Percentiles rank a stretch among this genome's conserved stretches.
Conservation (phyloP, 225 moss, liverwort and hornwort species). For the Ulota crispa region DNA sequence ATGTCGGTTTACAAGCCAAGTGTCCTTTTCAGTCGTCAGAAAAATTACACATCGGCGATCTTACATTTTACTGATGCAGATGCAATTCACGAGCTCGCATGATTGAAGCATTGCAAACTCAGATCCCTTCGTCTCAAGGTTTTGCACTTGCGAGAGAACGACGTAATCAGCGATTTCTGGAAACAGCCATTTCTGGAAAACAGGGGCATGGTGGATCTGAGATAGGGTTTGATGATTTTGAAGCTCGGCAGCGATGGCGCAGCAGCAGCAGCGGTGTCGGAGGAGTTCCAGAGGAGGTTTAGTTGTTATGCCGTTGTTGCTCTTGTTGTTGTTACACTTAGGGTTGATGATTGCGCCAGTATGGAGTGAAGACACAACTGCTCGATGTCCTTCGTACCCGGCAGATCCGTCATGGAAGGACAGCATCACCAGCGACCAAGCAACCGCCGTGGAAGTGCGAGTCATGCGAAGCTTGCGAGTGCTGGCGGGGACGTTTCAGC, state of each 20-base stretch:
- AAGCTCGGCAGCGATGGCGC: constrained; percentile 19
- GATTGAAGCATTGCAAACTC: too few species aligned
- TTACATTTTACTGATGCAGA: too few species aligned
- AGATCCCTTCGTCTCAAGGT: too few species aligned
- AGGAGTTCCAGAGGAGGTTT: background rate
- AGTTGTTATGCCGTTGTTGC: background rate
- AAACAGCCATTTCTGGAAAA: background rate
- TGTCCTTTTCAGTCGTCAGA: too few species aligned
- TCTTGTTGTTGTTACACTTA: constrained; percentile 6
- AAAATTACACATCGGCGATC: too few species aligned
- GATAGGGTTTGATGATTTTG: background rate
- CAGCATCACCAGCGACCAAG: background rate
- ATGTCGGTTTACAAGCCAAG: too few species aligned
- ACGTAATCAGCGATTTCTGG: too few species aligned
- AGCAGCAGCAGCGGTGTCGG: background rate
- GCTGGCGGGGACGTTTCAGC: constrained; percentile 37
- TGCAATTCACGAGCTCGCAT: too few species aligned
- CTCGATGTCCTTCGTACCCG: constrained; percentile 19
- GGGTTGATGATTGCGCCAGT: constrained; percentile 6
- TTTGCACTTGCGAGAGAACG: too few species aligned
- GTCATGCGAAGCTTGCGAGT: constrained; percentile 45
- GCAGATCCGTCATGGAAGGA: constrained; percentile 37
- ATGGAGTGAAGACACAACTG: background rate
- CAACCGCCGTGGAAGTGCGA: constrained; percentile 10
- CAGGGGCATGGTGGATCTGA: background rate